Evolutionary conservation across 2,329 filamentous ascomycete species (phyloP), one percentile per base, ranked within the genome.

Genomic region (Colletotrichum coccodes): DNA sequence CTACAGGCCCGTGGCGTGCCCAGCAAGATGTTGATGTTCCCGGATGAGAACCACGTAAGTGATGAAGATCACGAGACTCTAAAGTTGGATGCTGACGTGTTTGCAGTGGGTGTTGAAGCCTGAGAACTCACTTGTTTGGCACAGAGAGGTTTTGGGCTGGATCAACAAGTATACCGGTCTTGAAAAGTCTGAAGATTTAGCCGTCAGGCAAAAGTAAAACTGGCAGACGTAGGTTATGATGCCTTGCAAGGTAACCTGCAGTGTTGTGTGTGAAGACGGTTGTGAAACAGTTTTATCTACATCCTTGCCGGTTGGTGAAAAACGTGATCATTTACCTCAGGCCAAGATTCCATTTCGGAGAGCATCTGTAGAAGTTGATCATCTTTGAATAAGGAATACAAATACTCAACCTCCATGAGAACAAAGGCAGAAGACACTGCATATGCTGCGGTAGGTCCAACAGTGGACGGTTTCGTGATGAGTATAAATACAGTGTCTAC

Each of bases 101-200:
- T n/a, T 30, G 47, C 58, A 90, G 88, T 91, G 94, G 94, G 94
- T 98, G 4, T 77, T 97, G 61, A 97, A 97, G 78, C 93, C 92
- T 0, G 95, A 98, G 80, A 98, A 98, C 79, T 92, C 91, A 4
- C 82, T 98, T 21, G 86, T 97, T 23, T 98, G 96, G 96, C 94
- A 98, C 76, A 88, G 88, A 64, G 92, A 94, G 66, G 94, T 98
- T 18, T 77, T 98, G 34, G 89, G 89, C 64, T 98, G 93, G 90
- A 90, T 91, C 71, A 91, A 91, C 74, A 87, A 89, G 75, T 89
- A 88, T 72, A 85, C 85, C 28, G 85, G 86, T 0, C 75, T 89
- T 21, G 76, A 78, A 26, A 75, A 66, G 23, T 61, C 56, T 6
- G 68, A 53, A 18, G 64, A 62, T 4, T 28, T 68, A 40, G 42